Evolutionary conservation across 495 filamentous ascomycete genomes (phyloP).

Genomic region (Penicillium angulare): DNA sequence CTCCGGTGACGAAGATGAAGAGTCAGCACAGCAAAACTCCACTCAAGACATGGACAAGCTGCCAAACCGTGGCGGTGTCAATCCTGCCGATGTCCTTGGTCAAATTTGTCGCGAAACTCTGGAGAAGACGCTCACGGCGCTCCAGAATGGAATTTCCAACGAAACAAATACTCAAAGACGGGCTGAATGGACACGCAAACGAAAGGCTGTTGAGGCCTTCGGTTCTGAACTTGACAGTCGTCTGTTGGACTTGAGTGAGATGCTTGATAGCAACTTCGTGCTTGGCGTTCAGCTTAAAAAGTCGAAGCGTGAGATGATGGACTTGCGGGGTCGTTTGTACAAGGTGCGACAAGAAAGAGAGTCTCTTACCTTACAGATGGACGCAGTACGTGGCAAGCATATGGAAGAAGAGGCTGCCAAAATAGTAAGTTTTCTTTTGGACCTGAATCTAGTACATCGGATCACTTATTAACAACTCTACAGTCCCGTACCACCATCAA

Average conservation of each 20-base stretch:
- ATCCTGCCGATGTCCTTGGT: constrained; percentile 65
- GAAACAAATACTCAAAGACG: constrained; percentile 36
- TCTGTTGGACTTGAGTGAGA: constrained; percentile 50
- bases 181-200: constrained; percentile 59
- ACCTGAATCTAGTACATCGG: background rate
- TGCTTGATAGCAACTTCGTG: constrained; percentile 64
- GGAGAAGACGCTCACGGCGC: constrained; percentile 46
- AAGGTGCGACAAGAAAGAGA: constrained; percentile 63
- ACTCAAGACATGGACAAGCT: constrained; percentile 32
- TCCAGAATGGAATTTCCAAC: constrained; percentile 37
- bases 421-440: constrained; percentile 27
- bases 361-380: constrained; percentile 64
- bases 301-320: constrained; percentile 62
- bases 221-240: constrained; percentile 63
- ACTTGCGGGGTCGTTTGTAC: constrained; percentile 63
- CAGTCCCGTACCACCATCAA: constrained; percentile 44
- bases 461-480: constrained; percentile 10
- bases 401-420: constrained; percentile 37
- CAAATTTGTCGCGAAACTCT: constrained; percentile 70
- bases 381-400: constrained; percentile 63
- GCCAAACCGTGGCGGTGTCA: constrained; percentile 61
- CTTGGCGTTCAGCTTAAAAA: constrained; percentile 61
- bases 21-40: constrained; percentile 35
- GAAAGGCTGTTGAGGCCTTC: constrained; percentile 65
- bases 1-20: constrained; percentile 32